Percentiles rank a stretch among this genome's conserved stretches.
Conservation (phyloP, 2,329 filamentous ascomycete species). For the Polychaeton citri region DNA sequence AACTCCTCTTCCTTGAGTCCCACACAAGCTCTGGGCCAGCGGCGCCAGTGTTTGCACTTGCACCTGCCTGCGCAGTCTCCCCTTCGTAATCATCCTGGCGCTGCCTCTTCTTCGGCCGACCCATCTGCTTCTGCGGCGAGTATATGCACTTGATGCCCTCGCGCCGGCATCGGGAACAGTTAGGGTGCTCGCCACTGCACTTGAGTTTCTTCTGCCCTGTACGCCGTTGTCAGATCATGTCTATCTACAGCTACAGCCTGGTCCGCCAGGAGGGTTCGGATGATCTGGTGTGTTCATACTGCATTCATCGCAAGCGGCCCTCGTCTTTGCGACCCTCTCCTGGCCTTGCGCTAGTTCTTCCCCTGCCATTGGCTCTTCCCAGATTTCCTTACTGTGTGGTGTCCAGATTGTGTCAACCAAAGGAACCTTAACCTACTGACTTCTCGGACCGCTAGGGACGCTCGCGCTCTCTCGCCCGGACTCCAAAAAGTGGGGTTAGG, state of each 20-base stretch:
- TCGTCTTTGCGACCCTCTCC: constrained; percentile 11
- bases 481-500: no score
- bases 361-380: no score
- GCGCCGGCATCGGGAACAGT: constrained; percentile 28
- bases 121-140: constrained; percentile 37
- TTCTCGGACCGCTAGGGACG: no score
- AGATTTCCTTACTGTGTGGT: no score
- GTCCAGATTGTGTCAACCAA: no score
- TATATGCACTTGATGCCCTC: constrained; percentile 32
- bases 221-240: constrained; percentile 1
- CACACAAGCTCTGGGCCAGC: not conserved
- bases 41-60: not conserved
- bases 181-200: constrained; percentile 30
- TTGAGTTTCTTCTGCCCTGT: constrained; percentile 36
- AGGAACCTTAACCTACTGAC: no score
- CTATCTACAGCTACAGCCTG: not conserved
- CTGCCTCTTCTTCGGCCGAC: constrained; percentile 35
- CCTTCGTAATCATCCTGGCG: constrained; percentile 14
- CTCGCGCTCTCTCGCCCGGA: no score
- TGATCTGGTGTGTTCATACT: constrained; percentile 13
- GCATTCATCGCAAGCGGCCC: constrained; percentile 30
- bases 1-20: not conserved
- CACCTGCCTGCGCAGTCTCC: not conserved
- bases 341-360: not conserved
- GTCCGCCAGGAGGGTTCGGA: not conserved